phyloP scores from a whole-genome alignment of 2,329 filamentous ascomycete genomes.

The Trichoderma brevicompactum region DNA sequence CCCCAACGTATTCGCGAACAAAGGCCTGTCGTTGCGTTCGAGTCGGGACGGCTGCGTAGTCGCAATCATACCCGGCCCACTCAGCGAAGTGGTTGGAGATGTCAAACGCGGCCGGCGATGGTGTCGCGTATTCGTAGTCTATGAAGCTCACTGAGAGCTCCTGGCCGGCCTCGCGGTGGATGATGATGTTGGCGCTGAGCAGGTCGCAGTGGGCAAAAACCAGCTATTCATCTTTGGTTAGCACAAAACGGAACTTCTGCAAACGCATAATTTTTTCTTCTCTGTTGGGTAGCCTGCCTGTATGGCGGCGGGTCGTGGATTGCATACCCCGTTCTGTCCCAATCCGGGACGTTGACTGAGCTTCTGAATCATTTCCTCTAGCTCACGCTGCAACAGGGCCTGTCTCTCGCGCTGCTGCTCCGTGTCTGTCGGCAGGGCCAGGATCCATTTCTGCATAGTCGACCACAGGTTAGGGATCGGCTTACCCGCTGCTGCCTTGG shows the following conservation, averaged over 20 bases:
- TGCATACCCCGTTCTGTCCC: slow-evolving; percentile 71
- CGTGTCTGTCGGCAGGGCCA: slow-evolving; percentile 76
- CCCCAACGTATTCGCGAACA: slow-evolving; percentile 77
- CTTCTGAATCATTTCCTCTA: slow-evolving; percentile 69
- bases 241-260: background rate
- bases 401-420: slow-evolving; percentile 70
- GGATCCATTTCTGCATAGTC: slow-evolving; percentile 94
- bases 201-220: slow-evolving; percentile 96
- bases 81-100: slow-evolving; percentile 98
- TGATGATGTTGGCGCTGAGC: slow-evolving; percentile 93
- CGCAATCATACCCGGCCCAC: slow-evolving; percentile 97
- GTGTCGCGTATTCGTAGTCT: slow-evolving; percentile 97
- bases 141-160: slow-evolving; percentile 71
- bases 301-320: slow-evolving; percentile 4
- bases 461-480: slow-evolving; percentile 90
- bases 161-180: slow-evolving; percentile 55
- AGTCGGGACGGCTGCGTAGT: slow-evolving; percentile 82
- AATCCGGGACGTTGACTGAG: slow-evolving; percentile 79
- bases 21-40: slow-evolving; percentile 77
- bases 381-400: slow-evolving; percentile 71
- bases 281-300: background rate
- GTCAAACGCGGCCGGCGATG: slow-evolving; percentile 93
- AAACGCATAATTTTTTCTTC: background rate
- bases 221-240: slow-evolving; percentile 54
- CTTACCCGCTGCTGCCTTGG: slow-evolving; percentile 65